Evolutionary conservation across 139 green algal species (phyloP), one percentile per base, ranked within the genome.

Genomic region (Volvox reticuliferus): DNA sequence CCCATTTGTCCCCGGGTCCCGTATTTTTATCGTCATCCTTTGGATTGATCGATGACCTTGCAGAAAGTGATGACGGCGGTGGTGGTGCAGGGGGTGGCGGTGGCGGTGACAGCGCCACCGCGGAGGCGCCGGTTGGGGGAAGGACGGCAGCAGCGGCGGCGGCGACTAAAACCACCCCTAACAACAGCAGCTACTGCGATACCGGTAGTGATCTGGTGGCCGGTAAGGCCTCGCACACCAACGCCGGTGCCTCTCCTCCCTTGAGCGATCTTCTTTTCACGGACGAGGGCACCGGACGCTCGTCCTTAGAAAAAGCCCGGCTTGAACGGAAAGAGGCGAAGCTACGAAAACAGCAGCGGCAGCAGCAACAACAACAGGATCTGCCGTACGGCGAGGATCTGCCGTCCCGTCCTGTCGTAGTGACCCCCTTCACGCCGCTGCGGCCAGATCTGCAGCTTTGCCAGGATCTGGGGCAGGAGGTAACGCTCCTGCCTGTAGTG

Each of bases 391-490:
- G 33, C 1, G 76, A 36, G 13, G 76, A 61, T 19, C 32, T 20
- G 32, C 76, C 24, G 30, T 21, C 50, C 76, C 21, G 28, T 24
- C 36, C 63, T 44, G 80, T 86, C 1, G 80, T 86, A 63, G 81
- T 87, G 61, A 87, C 81, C 61, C 81, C 81, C 17, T 30, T 77
- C 18, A 87, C 81, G 26, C 81, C 81, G 1, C 55, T 71, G 0
- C 81, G 81, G 1, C 21, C 61, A 19, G 81, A 87, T 63, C 30
- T 87, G 81, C 30, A 65, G 61, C 19, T 87, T 22, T 32, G 21
- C 0, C 35, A 33, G 55, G 24, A 80, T 21, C 14, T 21, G 14
- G 63, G 18, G 21, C 55, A 36, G 82, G 21, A 35, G 20, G 30
- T 88, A 30, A 63, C 32, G 62, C 82, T 88, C 30, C 33, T 78